Base-by-base conservation (phyloP, 306 rosid species). In the Cajanus cajan region DNA sequence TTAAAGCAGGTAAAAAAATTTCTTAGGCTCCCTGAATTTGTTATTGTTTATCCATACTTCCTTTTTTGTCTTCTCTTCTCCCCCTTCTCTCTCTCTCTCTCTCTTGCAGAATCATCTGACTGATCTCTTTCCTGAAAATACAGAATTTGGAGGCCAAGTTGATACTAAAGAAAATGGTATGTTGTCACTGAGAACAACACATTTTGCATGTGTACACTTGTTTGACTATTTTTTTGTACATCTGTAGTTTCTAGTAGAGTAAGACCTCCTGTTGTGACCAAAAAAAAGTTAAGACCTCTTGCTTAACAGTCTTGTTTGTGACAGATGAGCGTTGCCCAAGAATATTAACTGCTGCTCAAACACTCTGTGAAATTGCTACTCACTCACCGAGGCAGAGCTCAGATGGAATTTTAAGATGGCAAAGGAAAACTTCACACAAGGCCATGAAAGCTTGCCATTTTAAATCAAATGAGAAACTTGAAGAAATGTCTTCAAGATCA, bases 391-490 rank as follows among this genome's bases (percentile, higher is more conserved):
- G 77, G 86, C 88, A 51, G 71, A 89, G 76, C 75, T 73, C 86
- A 71, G 87, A 85, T 61, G 92, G 91, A 82, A 83, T 79, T 61
- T 55, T 90, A 52, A 88, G 86, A 71, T 93, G 97, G 98, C 92
- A 88, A 48, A 91, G 91, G 80, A 96, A 91, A 82, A 77, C 96
- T 73, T 88, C 92, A 24, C 96, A 89, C 10, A 96, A 96, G 86
- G 73, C 84, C 80, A 78, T 86, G 90, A 93, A 87, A 86, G 85
- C 92, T 68, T 87, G 90, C 85, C 87, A 85, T 72, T 77, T 82
- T 78, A 96, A 89, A 70, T 77, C 90, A 61, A 77, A 71, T 0
- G 93, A 84, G 76, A 93, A 90, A 87, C 80, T 80, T 1, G 90
- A 89, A 74, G 93, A 89, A 50, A 78, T 55, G 45, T 79, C 80